Evolutionary conservation across 305 asterid genomes (phyloP), one percentile per base, ranked within the genome.

Genomic region (Rubia tinctorum): DNA sequence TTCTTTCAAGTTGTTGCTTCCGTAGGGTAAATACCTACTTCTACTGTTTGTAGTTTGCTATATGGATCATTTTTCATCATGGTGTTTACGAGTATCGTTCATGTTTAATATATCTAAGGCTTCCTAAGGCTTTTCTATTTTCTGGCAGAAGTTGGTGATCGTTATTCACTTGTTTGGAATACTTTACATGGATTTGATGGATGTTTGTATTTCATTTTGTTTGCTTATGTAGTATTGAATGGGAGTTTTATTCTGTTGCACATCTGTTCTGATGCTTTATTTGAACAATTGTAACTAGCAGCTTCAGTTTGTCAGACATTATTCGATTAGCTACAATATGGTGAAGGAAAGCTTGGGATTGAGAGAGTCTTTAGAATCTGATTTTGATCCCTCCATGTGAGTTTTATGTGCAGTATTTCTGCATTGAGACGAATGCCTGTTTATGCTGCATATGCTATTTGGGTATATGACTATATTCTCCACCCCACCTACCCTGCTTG

Each of bases 221-320:
- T 20, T 59, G 39, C 69, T 75, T 30, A 7, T 34, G 1, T 58
- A 27, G 12, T 68, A 8, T 37, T 58, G 42, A 18, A 45, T 69
- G 71, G 12, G 45, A 40, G 17, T 39, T 70, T 43, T 20, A 37
- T 61, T 63, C 39, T 42, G 51, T 58, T 34, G 60, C 37, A 22
- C 39, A 49, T 47, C 51, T 51, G 18, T 64, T 22, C 17, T 68
- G 37, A 60, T 40, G 68, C 17, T 56, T 23, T 27, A 60, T 60
- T 42, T 43, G 70, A 61, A 60, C 56, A 34, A 49, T 69, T 72
- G 71, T 73, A 79, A 71, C 73, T 71, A 84, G 68, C 93, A 93
- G 98, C 92, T 93, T 82, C 88, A 87, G 79, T 93, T 93, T 80
- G 66, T 78, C 64, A 93, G 84, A 71, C 92, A 88, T 73, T 84